phyloP scores from a whole-genome alignment of 352 stramenopile genomes.

The Peronospora belbahrii region DNA sequence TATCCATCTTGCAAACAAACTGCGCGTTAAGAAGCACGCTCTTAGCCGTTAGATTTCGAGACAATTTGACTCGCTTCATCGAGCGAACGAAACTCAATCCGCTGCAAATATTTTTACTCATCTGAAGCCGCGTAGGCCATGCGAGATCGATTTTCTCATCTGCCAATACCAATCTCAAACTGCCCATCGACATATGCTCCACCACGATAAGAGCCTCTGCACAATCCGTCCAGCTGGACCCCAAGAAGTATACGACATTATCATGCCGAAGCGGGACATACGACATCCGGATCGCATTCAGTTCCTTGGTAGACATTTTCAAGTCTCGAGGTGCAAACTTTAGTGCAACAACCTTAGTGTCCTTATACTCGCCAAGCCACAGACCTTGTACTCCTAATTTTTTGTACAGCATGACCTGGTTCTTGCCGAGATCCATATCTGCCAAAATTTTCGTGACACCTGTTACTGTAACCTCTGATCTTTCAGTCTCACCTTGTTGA shows the following conservation, averaged over 20 bases:
- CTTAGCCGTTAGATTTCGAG: conserved; percentile 45
- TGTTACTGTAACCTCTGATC: conserved; percentile 1
- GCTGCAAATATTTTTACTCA: conserved; percentile 42
- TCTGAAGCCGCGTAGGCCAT: conserved; percentile 44
- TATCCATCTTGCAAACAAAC: conserved; percentile 67
- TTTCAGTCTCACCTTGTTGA: conserved; percentile 6
- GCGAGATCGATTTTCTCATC: conserved; percentile 40
- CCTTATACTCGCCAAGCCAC: conserved; percentile 39
- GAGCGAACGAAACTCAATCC: conserved; percentile 51
- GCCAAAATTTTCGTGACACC: conserved; percentile 23
- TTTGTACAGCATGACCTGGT: conserved; percentile 39
- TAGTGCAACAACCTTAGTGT: conserved; percentile 47
- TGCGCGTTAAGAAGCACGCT: conserved; percentile 50
- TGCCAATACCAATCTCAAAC: conserved; percentile 41
- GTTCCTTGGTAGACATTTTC: conserved; percentile 26
- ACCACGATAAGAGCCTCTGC: conserved; percentile 63
- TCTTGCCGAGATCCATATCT: conserved; percentile 43
- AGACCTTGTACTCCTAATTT: conserved; percentile 47
- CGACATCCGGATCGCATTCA: conserved; percentile 45
- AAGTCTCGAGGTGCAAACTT: conserved; percentile 36
- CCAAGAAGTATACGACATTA: conserved; percentile 64
- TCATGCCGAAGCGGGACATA: conserved; percentile 55
- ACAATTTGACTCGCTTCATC: conserved; percentile 23
- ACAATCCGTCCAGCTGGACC: conserved; percentile 41
- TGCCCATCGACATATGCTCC: conserved; percentile 73